phyloP scores from a whole-genome alignment of 2,329 filamentous ascomycete species.

The Coleophoma eucalyptorum region DNA sequence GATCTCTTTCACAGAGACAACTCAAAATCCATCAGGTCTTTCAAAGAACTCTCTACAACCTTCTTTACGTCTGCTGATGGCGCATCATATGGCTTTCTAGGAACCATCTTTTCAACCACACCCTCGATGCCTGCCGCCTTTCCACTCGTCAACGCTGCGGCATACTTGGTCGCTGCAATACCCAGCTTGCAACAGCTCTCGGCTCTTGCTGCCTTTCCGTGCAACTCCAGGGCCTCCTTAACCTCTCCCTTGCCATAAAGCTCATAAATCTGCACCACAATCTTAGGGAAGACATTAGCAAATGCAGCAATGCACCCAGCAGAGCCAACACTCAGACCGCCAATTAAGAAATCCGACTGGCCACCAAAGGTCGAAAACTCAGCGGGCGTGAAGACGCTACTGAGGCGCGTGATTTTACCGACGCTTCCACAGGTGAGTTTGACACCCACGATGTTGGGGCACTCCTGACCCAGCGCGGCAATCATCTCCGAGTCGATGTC shows the following conservation, averaged over 20 bases:
- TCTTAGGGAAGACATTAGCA: slow-evolving; percentile 52
- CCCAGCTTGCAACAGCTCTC: slow-evolving; percentile 49
- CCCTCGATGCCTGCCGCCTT: slow-evolving; percentile 44
- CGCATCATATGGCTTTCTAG: slow-evolving; percentile 44
- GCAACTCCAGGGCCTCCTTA: slow-evolving; percentile 45
- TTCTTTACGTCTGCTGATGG: slow-evolving; percentile 38
- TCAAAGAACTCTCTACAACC: slow-evolving; percentile 4
- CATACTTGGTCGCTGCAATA: slow-evolving; percentile 51
- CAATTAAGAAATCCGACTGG: slow-evolving; percentile 55
- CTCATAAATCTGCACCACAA: slow-evolving; percentile 42
- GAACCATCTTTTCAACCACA: slow-evolving; percentile 42
- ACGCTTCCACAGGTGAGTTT: slow-evolving; percentile 52
- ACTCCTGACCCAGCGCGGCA: slow-evolving; percentile 37
- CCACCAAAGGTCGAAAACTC: slow-evolving; percentile 55
- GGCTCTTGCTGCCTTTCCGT: slow-evolving; percentile 46
- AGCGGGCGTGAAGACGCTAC: slow-evolving; percentile 36
- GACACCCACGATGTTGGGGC: slow-evolving; percentile 49
- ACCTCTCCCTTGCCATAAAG: slow-evolving; percentile 42
- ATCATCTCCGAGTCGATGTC: slow-evolving; percentile 51
- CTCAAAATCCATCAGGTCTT: background rate
- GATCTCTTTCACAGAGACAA: background rate
- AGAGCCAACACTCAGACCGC: slow-evolving; percentile 46
- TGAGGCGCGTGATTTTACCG: slow-evolving; percentile 48
- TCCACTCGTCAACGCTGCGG: slow-evolving; percentile 45
- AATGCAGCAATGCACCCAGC: slow-evolving; percentile 55